Conservation (phyloP, 129 eudicot species). For the Flaveria trinervia region DNA sequence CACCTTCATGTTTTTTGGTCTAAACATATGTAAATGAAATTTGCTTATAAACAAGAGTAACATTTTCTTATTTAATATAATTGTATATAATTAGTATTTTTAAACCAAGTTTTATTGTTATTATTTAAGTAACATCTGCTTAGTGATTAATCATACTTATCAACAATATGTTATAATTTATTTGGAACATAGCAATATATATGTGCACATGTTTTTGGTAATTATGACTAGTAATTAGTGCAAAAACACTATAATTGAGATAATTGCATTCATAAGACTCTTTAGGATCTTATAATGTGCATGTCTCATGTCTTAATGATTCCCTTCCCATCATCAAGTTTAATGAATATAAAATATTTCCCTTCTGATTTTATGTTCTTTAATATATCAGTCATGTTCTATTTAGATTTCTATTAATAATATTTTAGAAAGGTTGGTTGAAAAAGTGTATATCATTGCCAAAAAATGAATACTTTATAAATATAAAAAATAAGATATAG, state of each 20-base stretch:
- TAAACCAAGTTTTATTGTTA: background rate
- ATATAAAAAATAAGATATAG: no score
- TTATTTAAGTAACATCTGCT: background rate
- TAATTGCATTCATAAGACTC: slow-evolving; percentile 17
- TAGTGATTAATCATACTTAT: background rate
- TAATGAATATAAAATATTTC: background rate
- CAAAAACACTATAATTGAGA: slow-evolving; percentile 44
- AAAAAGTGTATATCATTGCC: background rate
- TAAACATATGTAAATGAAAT: slow-evolving; percentile 5
- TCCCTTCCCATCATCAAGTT: slow-evolving; percentile 18
- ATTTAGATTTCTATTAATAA: background rate
- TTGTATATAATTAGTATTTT: background rate
- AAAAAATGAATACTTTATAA: no score
- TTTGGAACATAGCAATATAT: slow-evolving; percentile 1
- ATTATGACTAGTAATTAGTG: slow-evolving; percentile 31
- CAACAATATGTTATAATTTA: background rate
- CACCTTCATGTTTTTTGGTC: slow-evolving; percentile 8
- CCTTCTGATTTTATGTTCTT: background rate
- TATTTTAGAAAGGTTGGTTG: background rate
- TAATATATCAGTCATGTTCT: background rate
- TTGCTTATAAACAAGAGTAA: background rate
- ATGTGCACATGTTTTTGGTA: slow-evolving; percentile 14
- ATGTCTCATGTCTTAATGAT: slow-evolving; percentile 20
- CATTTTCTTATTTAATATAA: background rate
- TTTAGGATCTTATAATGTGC: slow-evolving; percentile 34